phyloP scores from a whole-genome alignment of 352 stramenopile genomes.

The Phytopythium mirpurense region DNA sequence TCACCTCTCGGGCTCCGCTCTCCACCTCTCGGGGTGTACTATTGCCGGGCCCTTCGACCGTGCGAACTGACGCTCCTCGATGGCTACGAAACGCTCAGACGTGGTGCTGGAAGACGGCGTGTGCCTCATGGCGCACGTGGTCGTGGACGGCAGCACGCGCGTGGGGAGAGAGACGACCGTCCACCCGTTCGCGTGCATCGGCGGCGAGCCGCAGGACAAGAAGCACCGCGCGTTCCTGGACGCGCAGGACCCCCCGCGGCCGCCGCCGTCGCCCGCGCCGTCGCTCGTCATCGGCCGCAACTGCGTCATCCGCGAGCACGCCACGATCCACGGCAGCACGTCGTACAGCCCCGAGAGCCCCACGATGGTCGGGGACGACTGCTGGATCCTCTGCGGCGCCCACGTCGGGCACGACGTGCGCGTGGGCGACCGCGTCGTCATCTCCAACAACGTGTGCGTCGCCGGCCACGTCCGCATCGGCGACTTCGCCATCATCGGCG shows the following conservation, averaged over 20 bases:
- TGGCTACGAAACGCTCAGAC: conserved; percentile 44
- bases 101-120: conserved; percentile 65
- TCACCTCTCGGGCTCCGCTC: no score
- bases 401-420: conserved; percentile 72
- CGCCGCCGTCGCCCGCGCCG: conserved; percentile 8
- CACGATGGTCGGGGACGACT: conserved; percentile 67
- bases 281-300: conserved; percentile 54
- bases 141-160: conserved; percentile 61
- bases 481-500: conserved; percentile 69
- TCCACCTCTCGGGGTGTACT: no score
- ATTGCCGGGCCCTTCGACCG: no score
- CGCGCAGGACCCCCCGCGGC: not conserved
- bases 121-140: conserved; percentile 63
- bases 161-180: conserved; percentile 52
- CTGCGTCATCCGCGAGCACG: conserved; percentile 79
- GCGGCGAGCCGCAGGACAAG: conserved; percentile 76
- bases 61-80: conserved; percentile 6
- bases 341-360: conserved; percentile 45
- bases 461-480: conserved; percentile 76
- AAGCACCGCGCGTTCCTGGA: conserved; percentile 39
- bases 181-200: conserved; percentile 71
- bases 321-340: conserved; percentile 76
- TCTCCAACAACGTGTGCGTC: conserved; percentile 82
- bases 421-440: conserved; percentile 59
- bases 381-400: conserved; percentile 70